These are phyloP conservation scores for Halophytophthora batemanensis DNA, from an alignment of 352 stramenopile genomes.

Conservation along the genomic window DNA sequence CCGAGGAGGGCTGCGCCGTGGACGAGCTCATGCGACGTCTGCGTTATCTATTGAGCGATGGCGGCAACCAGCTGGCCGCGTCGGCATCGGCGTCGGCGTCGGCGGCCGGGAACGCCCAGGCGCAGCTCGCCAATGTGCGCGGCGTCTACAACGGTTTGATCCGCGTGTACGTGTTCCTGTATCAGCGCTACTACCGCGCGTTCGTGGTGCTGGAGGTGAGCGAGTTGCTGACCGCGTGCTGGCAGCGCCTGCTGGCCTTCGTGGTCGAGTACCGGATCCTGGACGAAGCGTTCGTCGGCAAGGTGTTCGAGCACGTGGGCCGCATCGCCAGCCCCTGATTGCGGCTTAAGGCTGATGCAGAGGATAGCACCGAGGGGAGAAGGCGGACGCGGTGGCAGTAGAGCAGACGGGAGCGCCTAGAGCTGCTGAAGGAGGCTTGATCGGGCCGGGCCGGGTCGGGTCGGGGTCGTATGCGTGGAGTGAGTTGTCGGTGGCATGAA, in stretches of 20 bases:
- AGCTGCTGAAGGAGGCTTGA: too few species aligned
- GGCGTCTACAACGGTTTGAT: slow-evolving; percentile 62
- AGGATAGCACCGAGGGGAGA: too few species aligned
- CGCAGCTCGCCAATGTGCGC: slow-evolving; percentile 34
- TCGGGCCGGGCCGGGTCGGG: too few species aligned
- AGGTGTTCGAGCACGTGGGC: slow-evolving; percentile 51
- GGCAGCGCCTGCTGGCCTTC: slow-evolving; percentile 61
- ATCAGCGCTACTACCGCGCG: slow-evolving; percentile 45
- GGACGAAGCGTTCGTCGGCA: slow-evolving; percentile 51
- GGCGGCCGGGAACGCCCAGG: slow-evolving; percentile 4
- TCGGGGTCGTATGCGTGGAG: too few species aligned
- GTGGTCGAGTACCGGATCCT: slow-evolving; percentile 60
- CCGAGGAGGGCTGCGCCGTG: slow-evolving; percentile 39
- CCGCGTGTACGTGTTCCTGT: slow-evolving; percentile 67
- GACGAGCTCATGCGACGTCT: slow-evolving; percentile 60
- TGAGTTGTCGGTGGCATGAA: too few species aligned
- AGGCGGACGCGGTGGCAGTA: too few species aligned
- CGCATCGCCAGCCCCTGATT: slow-evolving; percentile 33
- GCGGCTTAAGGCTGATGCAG: not conserved
- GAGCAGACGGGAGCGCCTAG: too few species aligned
- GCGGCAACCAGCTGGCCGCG: not conserved
- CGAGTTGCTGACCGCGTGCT: slow-evolving; percentile 49
- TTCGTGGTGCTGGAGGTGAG: slow-evolving; percentile 60
- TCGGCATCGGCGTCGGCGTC: too few species aligned
- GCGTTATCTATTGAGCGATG: slow-evolving; percentile 21